Percentiles rank a stretch among this genome's conserved stretches.
Conservation (phyloP, 371 early-diverging fungal species). For the Amoeboaphelidium protococcarum region DNA sequence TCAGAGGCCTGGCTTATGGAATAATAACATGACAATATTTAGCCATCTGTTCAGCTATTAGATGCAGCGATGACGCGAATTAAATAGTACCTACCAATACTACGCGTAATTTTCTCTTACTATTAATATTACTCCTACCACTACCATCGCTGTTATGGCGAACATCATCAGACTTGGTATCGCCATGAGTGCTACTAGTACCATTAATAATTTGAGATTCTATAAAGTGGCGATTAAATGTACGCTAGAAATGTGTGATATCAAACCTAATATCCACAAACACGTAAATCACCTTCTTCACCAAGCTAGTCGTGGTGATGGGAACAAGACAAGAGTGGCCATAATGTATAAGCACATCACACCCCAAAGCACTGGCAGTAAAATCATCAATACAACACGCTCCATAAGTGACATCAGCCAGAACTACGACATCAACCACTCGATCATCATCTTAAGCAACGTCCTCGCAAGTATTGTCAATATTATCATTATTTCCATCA, state of each 20-base stretch:
- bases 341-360: constrained; percentile 96
- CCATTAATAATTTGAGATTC: constrained; percentile 33
- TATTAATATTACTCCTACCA: too few species aligned
- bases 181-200: too few species aligned
- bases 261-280: constrained; percentile 99
- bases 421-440: constrained; percentile 55
- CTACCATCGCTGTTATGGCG: too few species aligned
- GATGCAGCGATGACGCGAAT: constrained; percentile 74
- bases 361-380: constrained; percentile 68
- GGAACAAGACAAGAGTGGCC: constrained; percentile 97
- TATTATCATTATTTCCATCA: too few species aligned
- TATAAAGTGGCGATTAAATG: constrained; percentile 58
- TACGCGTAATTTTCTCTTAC: too few species aligned
- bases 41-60: constrained; percentile 2
- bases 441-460: not conserved
- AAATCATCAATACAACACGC: constrained; percentile 99
- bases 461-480: too few species aligned
- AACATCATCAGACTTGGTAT: too few species aligned
- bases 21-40: constrained; percentile 20
- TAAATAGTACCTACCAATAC: constrained; percentile 90
- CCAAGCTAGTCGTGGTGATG: constrained; percentile 74
- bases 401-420: constrained; percentile 99
- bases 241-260: constrained; percentile 64
- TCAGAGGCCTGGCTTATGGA: constrained; percentile 86
- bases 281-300: constrained; percentile 87